Percentiles rank a stretch among this genome's conserved stretches.
phyloP scores from a whole-genome alignment of 306 rosid genomes.

The Datisca glomerata region DNA sequence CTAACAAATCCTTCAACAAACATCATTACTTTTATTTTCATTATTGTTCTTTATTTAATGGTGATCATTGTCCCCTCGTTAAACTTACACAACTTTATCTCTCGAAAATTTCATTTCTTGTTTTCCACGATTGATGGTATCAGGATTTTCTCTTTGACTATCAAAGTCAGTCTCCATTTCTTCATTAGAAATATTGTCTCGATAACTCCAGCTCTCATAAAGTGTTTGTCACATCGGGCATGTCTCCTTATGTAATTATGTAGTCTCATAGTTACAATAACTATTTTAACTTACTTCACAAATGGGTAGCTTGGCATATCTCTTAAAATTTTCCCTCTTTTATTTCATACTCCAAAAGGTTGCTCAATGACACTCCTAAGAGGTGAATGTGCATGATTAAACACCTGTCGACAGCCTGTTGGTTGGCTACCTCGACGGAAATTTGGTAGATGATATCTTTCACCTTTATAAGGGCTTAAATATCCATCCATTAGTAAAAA shows the following conservation, averaged over 20 bases:
- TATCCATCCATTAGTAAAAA: too few species aligned
- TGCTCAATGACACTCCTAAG: neutral
- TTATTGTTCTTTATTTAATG: too few species aligned
- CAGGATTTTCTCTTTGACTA: neutral
- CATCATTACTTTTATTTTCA: too few species aligned
- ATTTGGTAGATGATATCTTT: too few species aligned
- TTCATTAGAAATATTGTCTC: neutral
- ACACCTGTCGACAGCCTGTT: too few species aligned
- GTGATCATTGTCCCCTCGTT: too few species aligned
- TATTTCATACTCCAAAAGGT: neutral
- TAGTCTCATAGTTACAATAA: neutral
- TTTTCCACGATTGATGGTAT: neutral
- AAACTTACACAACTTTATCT: neutral
- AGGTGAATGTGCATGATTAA: too few species aligned
- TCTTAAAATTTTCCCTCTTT: neutral
- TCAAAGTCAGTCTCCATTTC: neutral
- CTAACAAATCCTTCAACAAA: neutral
- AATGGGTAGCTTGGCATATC: neutral
- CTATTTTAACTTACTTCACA: neutral
- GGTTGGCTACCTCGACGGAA: too few species aligned
- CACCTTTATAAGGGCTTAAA: too few species aligned
- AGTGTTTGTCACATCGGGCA: neutral
- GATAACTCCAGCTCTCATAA: neutral
- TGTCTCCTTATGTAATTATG: neutral
- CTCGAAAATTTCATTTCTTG: neutral